Percentiles rank a stretch among this genome's conserved stretches.
Evolutionary conservation across 352 stramenopile species (phyloP).

Genomic region (Phytophthora pinifolia): DNA sequence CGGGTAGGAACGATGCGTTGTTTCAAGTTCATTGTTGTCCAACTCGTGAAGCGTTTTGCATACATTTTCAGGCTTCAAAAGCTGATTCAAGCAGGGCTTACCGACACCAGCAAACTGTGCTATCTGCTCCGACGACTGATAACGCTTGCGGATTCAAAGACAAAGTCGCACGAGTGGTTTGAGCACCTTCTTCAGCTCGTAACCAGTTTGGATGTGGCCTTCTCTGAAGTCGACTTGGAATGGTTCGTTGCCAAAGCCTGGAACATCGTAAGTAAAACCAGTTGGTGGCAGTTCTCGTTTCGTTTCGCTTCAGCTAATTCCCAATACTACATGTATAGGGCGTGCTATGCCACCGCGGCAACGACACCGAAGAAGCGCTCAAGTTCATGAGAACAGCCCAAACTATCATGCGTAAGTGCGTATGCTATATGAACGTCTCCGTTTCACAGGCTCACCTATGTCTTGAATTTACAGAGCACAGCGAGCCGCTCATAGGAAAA

Average conservation of each 20-base stretch:
- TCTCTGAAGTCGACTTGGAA: constrained; percentile 56
- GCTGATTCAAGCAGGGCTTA: constrained; percentile 43
- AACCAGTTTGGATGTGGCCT: constrained; percentile 42
- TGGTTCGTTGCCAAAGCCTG: constrained; percentile 78
- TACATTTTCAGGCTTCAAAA: constrained; percentile 54
- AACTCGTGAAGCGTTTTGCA: constrained; percentile 4
- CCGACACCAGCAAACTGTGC: constrained; percentile 38
- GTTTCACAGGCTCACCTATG: neutral
- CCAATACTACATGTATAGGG: constrained; percentile 29
- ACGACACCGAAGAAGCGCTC: constrained; percentile 32
- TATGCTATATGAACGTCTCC: neutral
- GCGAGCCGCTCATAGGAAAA: constrained; percentile 27
- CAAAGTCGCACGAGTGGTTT: constrained; percentile 52
- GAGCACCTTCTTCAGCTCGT: constrained; percentile 62
- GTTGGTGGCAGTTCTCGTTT: neutral
- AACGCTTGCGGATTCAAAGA: constrained; percentile 46
- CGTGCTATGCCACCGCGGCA: constrained; percentile 33
- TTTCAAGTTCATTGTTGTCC: neutral
- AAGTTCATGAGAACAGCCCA: constrained; percentile 51
- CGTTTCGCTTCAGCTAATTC: neutral
- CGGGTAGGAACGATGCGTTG: constrained; percentile 29
- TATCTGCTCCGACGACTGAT: constrained; percentile 71
- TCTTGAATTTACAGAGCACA: constrained; percentile 31
- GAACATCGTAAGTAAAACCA: constrained; percentile 57
- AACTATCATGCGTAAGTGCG: constrained; percentile 39